phyloP scores from a whole-genome alignment of 2,329 filamentous ascomycete species.

The Canariomyces notabilis region DNA sequence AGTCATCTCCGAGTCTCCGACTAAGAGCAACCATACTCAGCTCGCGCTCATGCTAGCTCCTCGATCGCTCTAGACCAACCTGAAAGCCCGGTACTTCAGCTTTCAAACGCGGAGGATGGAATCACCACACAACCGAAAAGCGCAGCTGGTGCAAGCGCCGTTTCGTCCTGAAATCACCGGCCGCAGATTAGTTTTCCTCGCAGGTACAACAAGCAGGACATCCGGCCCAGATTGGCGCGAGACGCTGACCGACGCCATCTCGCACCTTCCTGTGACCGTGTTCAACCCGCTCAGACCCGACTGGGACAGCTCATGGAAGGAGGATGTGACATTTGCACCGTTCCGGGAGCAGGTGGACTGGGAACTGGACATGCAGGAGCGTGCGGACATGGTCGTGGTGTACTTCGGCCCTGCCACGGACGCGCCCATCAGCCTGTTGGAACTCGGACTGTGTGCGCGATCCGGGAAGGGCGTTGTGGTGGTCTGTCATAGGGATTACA shows the following conservation, averaged over 20 bases:
- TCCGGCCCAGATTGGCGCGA: constrained; percentile 47
- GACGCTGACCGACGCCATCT: constrained; percentile 37
- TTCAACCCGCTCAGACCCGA: constrained; percentile 52
- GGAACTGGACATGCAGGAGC: constrained; percentile 55
- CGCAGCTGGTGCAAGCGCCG: constrained; percentile 17
- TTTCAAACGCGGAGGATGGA: no score
- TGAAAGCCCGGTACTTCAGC: no score
- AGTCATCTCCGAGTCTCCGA: no score
- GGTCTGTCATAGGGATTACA: constrained; percentile 47
- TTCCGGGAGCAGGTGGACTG: constrained; percentile 54
- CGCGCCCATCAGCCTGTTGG: constrained; percentile 55
- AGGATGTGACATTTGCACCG: constrained; percentile 41
- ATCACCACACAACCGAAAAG: neutral
- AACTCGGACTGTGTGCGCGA: constrained; percentile 51
- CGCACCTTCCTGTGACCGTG: constrained; percentile 45
- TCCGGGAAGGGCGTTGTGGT: constrained; percentile 46
- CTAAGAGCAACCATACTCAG: no score
- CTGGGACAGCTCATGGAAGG: constrained; percentile 51
- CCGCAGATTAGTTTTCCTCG: constrained; percentile 47
- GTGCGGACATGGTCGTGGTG: constrained; percentile 50
- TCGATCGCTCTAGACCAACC: no score
- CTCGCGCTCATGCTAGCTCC: no score
- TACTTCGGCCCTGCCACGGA: constrained; percentile 49
- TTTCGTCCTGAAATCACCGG: constrained; percentile 10
- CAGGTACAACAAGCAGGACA: constrained; percentile 48